phyloP scores from a whole-genome alignment of 805 yeast species.

The Jamesozyma spencerorum region DNA sequence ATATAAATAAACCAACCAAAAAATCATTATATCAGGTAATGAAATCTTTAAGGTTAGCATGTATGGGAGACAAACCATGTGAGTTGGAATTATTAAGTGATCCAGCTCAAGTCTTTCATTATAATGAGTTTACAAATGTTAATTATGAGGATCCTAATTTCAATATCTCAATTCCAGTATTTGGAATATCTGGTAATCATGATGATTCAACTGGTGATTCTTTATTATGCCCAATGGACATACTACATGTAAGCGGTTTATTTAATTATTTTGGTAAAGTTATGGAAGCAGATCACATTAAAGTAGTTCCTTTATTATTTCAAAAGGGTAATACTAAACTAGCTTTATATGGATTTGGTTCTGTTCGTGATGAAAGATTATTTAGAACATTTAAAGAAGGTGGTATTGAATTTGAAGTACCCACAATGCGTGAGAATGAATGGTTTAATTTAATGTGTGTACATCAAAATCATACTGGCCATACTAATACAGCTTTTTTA shows the following conservation, averaged over 20 bases:
- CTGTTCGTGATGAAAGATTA: slow-evolving; percentile 81
- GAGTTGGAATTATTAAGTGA: slow-evolving; percentile 77
- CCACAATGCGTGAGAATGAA: slow-evolving; percentile 44
- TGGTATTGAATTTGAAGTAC: slow-evolving; percentile 68
- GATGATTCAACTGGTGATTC: slow-evolving; percentile 92
- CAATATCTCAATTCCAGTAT: slow-evolving; percentile 81
- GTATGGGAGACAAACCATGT: slow-evolving; percentile 82
- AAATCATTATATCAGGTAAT: slow-evolving; percentile 79
- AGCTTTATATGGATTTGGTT: slow-evolving; percentile 83
- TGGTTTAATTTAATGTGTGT: slow-evolving; percentile 84
- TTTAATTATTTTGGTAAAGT: slow-evolving; percentile 86
- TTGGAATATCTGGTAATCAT: slow-evolving; percentile 92
- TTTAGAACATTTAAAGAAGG: slow-evolving; percentile 75
- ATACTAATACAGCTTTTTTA: slow-evolving; percentile 68
- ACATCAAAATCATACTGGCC: slow-evolving; percentile 85
- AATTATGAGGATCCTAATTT: slow-evolving; percentile 87
- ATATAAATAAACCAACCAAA: slow-evolving; percentile 79
- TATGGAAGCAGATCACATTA: slow-evolving; percentile 62
- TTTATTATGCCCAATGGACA: slow-evolving; percentile 75
- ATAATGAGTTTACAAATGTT: slow-evolving; percentile 57
- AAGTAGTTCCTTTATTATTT: slow-evolving; percentile 65
- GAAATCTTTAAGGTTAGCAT: slow-evolving; percentile 54
- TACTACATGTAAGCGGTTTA: slow-evolving; percentile 70
- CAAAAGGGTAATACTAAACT: slow-evolving; percentile 75
- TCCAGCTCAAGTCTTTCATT: slow-evolving; percentile 48